Evolutionary conservation across 228 moss, liverwort and hornwort species (phyloP), one percentile per base, ranked within the genome.

Genomic region (Sphagnum fallax): DNA sequence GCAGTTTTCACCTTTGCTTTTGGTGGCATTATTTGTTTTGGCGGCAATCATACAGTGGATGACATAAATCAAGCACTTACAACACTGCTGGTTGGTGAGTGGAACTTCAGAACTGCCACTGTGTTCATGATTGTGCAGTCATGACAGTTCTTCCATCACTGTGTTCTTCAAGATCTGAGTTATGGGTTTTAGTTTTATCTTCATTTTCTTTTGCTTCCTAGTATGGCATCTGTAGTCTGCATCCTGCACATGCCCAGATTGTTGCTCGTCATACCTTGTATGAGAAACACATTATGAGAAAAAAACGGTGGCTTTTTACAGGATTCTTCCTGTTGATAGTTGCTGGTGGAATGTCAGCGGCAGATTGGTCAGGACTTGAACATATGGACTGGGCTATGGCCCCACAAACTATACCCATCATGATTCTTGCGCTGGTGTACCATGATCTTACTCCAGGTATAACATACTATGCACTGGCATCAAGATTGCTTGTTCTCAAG

Each of bases 371-470:
- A 11, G 79, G 75, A 16, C 82, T 88, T 49, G 74, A 82, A 65
- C 79, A 74, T 67, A 13, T 64, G 58, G 80, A 88, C 74, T 88
- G 88, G 85, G 66, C 61, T 62, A 64, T 65, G 47, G 78, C 88
- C 67, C 88, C 85, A 53, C 77, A 82, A 60, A 73, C 82, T 52
- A 61, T 88, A 32, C 82, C 88, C 13, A 82, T 88, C 60, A 81
- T 84, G 66, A 72, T 88, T 69, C 69, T 88, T 5, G 88, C 88
- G 16, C 88, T 85, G 47, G 88, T 88, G 49, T 88, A 84, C 66
- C 88, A 88, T 70, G 88, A 85, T 68, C 82, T 88, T 52, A 85
- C 70, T 77, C 88, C 85, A 75, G 88, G 88, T 85, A 59, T 71
- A 32, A n/a, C 48, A 67, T 65, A 70, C 48, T 68, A 6, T n/a